Evolutionary conservation across 2,329 filamentous ascomycete genomes (phyloP).

Genomic region (Monosporascus cannonballus): DNA sequence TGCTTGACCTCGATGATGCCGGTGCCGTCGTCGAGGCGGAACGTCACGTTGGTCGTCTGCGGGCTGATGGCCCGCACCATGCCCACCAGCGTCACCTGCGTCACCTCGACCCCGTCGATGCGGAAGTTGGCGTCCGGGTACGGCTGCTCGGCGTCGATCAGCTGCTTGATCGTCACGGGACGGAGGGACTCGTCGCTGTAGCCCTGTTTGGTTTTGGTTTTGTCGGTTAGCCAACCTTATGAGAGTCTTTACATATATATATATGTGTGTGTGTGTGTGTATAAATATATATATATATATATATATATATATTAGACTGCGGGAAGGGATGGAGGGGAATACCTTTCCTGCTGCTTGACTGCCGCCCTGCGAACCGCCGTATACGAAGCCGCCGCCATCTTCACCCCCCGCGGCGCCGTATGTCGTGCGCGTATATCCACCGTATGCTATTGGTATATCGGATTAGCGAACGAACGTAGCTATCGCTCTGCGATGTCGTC

Average conservation of each 20-base stretch:
- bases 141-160: slow-evolving; percentile 73
- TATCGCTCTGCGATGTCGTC: neutral
- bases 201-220: slow-evolving; percentile 30
- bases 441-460: slow-evolving; percentile 38
- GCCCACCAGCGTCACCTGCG: slow-evolving; percentile 78
- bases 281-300: too few relatives aligned
- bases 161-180: slow-evolving; percentile 92
- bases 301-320: too few relatives aligned
- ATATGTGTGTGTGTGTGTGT: too few relatives aligned
- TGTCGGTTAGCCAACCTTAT: neutral
- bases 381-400: slow-evolving; percentile 57
- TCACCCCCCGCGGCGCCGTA: slow-evolving; percentile 52
- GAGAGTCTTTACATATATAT: too few relatives aligned
- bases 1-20: slow-evolving; percentile 86
- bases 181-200: slow-evolving; percentile 82
- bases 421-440: slow-evolving; percentile 39
- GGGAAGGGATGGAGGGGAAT: neutral
- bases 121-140: slow-evolving; percentile 70
- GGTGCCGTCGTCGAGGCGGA: slow-evolving; percentile 92
- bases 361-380: slow-evolving; percentile 52
- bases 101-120: slow-evolving; percentile 70
- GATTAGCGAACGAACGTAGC: slow-evolving; percentile 1
- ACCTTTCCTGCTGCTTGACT: slow-evolving; percentile 38
- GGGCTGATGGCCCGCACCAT: slow-evolving; percentile 81
- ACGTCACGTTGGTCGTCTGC: slow-evolving; percentile 88